A percentile compares a stretch with the other conserved stretches of the same genome.
Conservation (phyloP, 768 basidiomycete species). For the Serendipita vermifera region DNA sequence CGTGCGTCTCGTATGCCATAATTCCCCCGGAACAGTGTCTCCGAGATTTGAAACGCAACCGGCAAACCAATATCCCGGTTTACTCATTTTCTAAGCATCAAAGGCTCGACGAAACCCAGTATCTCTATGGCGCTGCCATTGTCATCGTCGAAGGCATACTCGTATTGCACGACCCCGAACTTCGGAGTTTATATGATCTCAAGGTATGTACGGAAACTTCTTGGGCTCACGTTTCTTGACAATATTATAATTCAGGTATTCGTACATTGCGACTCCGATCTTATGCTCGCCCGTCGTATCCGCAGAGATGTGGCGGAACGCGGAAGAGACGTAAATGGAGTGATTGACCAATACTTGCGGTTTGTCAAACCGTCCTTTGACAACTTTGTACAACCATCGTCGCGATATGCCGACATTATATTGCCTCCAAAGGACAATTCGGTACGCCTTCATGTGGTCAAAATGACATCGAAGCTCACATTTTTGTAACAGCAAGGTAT, state of each 20-base stretch:
- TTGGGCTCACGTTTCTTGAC: background rate
- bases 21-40: constrained; percentile 55
- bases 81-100: constrained; percentile 93
- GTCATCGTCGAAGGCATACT: constrained; percentile 94
- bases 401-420: constrained; percentile 82
- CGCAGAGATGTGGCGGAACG: constrained; percentile 79
- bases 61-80: constrained; percentile 77
- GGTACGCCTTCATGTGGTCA: constrained; percentile 15
- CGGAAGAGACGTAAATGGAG: constrained; percentile 69
- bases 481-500: constrained; percentile 27
- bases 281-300: constrained; percentile 93
- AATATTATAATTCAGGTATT: constrained; percentile 41
- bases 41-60: constrained; percentile 70
- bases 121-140: constrained; percentile 85
- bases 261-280: constrained; percentile 87
- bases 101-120: constrained; percentile 61
- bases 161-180: constrained; percentile 63
- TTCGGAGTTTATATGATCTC: constrained; percentile 79
- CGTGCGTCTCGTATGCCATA: too few species aligned
- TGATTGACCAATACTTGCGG: constrained; percentile 82
- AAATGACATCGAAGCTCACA: background rate
- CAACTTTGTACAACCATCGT: constrained; percentile 81
- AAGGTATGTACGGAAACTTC: constrained; percentile 43
- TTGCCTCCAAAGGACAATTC: constrained; percentile 2
- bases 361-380: constrained; percentile 94